phyloP scores from a whole-genome alignment of 345 rosid species.

The Eucalyptus tenuipes region DNA sequence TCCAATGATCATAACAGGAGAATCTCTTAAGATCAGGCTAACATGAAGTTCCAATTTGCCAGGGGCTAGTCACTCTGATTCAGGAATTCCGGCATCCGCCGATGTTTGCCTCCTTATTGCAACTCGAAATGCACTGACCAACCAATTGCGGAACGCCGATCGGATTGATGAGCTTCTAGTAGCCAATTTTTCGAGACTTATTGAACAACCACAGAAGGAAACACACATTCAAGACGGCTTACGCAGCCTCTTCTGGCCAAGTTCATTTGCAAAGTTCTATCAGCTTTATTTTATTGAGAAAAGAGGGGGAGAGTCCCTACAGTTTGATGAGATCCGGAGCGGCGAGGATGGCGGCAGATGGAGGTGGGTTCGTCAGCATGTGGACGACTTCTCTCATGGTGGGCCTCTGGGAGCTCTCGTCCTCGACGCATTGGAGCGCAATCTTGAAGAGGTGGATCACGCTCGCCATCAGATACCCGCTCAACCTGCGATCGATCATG shows the following conservation, averaged over 20 bases:
- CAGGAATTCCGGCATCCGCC: background rate
- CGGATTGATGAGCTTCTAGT: background rate
- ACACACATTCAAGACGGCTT: background rate
- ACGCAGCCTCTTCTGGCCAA: background rate
- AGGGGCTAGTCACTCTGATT: background rate
- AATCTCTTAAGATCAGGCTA: background rate
- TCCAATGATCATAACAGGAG: background rate
- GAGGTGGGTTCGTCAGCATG: conserved; percentile 56
- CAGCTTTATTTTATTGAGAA: background rate
- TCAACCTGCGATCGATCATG: conserved; percentile 53
- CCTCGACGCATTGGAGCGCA: conserved; percentile 75
- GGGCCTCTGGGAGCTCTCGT: conserved; percentile 54
- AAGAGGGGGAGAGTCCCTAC: background rate
- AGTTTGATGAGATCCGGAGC: background rate
- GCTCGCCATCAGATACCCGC: conserved; percentile 37
- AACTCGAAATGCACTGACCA: background rate
- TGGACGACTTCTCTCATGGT: conserved; percentile 93
- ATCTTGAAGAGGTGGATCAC: conserved; percentile 66
- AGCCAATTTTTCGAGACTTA: background rate
- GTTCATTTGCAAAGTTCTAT: background rate
- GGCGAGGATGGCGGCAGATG: background rate
- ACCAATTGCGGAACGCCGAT: background rate
- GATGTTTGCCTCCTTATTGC: background rate
- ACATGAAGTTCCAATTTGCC: background rate
- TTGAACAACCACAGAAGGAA: background rate